Evolutionary conservation across 1,284 basidiomycete species (phyloP).

Genomic region (Trichosporon sp.): DNA sequence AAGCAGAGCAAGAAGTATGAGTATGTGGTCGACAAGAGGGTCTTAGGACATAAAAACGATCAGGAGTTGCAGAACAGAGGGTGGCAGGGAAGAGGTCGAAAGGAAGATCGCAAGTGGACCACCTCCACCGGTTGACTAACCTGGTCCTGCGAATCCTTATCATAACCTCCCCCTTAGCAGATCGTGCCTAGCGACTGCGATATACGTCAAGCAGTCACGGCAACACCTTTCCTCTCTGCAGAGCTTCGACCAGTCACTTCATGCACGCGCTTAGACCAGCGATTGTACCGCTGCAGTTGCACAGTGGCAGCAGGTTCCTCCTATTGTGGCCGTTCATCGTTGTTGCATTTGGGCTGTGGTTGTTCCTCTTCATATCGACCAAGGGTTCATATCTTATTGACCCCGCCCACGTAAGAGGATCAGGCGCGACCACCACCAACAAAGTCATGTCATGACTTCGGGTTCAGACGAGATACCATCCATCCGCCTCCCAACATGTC

Average conservation of each 20-base stretch:
- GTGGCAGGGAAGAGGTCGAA: background rate
- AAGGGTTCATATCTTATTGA: too few species aligned
- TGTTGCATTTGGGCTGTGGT: too few species aligned
- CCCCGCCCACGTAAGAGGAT: too few species aligned
- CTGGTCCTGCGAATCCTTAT: background rate
- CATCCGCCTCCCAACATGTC: conserved; percentile 3
- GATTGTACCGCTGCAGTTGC: too few species aligned
- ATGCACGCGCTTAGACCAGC: too few species aligned
- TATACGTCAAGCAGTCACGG: too few species aligned
- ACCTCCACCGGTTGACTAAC: conserved; percentile 7
- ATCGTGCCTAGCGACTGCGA: too few species aligned
- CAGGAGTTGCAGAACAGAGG: background rate
- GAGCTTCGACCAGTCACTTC: too few species aligned
- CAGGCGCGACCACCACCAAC: background rate
- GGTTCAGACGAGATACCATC: background rate
- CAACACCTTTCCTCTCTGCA: too few species aligned
- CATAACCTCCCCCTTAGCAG: background rate
- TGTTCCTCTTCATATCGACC: too few species aligned
- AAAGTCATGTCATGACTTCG: background rate
- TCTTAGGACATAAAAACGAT: background rate
- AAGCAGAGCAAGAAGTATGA: background rate
- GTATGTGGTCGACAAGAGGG: background rate
- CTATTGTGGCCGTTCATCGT: too few species aligned
- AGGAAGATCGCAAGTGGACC: background rate
- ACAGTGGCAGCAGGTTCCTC: too few species aligned